These are phyloP conservation scores for Umbelopsis vinacea DNA, from an alignment of 192 early-diverging fungal genomes.

Conservation along the genomic window DNA sequence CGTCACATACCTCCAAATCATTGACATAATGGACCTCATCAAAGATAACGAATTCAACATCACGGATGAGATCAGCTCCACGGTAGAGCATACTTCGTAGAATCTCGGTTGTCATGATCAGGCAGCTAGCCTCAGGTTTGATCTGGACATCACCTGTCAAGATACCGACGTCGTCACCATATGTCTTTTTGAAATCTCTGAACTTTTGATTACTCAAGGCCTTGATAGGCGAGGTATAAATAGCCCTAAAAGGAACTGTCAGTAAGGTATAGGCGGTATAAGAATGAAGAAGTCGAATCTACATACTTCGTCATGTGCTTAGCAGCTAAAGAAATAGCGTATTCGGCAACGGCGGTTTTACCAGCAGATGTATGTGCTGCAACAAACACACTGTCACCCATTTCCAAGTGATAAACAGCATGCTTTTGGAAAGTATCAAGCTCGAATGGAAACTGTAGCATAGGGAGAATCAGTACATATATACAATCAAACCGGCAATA, in stretches of 20 bases:
- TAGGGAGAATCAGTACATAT: neutral
- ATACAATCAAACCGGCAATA: neutral
- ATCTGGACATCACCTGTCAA: constrained; percentile 98
- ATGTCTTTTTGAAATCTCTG: constrained; percentile 87
- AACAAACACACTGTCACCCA: constrained; percentile 94
- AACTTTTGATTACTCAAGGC: constrained; percentile 99
- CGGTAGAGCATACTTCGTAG: constrained; percentile 96
- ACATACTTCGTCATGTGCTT: constrained; percentile 88
- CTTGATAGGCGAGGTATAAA: constrained; percentile 99
- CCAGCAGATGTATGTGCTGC: constrained; percentile 99
- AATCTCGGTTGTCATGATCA: constrained; percentile 99
- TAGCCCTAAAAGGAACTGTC: constrained; percentile 56
- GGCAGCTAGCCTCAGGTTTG: constrained; percentile 91
- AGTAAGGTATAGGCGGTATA: neutral
- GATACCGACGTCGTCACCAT: constrained; percentile 93
- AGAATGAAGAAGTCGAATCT: neutral
- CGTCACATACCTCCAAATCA: constrained; percentile 73
- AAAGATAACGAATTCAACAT: constrained; percentile 99
- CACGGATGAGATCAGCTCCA: constrained; percentile 93
- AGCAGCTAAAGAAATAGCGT: constrained; percentile 91
- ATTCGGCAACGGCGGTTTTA: constrained; percentile 98
- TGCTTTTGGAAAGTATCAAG: constrained; percentile 97
- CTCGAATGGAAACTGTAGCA: constrained; percentile 85
- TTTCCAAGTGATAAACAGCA: constrained; percentile 95
- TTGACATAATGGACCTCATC: constrained; percentile 99